These are phyloP conservation scores for Monilinia vaccinii-corymbosi DNA, from an alignment of 2,329 filamentous ascomycete species.

Conservation along the genomic window DNA sequence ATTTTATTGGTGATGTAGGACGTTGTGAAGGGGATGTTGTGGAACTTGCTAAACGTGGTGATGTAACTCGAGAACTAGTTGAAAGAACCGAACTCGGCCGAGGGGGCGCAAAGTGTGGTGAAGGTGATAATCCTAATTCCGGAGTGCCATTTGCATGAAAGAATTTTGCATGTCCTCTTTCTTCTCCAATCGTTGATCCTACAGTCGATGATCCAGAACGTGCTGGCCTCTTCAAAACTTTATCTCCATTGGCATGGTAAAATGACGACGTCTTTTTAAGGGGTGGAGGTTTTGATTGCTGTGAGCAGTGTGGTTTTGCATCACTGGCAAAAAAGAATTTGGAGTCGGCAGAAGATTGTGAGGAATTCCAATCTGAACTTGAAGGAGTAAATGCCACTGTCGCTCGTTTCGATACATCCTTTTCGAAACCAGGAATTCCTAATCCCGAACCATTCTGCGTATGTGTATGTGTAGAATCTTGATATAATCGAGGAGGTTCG, in stretches of 20 bases:
- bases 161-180: conserved; percentile 48
- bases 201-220: conserved; percentile 23
- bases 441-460: conserved; percentile 28
- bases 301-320: conserved; percentile 36
- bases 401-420: conserved; percentile 22
- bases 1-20: conserved; percentile 41
- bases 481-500: conserved; percentile 11
- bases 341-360: conserved; percentile 33
- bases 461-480: conserved; percentile 22
- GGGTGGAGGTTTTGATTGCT: conserved; percentile 22
- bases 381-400: conserved; percentile 35
- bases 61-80: conserved; percentile 35
- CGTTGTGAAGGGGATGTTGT: conserved; percentile 8
- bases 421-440: conserved; percentile 22
- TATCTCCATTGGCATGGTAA: conserved; percentile 42
- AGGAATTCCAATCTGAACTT: conserved; percentile 29
- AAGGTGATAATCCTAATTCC: conserved; percentile 36
- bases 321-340: conserved; percentile 95
- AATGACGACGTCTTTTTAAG: conserved; percentile 34
- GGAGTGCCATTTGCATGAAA: conserved; percentile 64
- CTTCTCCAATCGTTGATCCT: conserved; percentile 25
- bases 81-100: conserved; percentile 40
- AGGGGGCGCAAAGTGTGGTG: conserved; percentile 31
- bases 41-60: conserved; percentile 32
- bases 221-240: conserved; percentile 29